Conservation (phyloP, 352 stramenopile species). For the Pythium guiyangense region DNA sequence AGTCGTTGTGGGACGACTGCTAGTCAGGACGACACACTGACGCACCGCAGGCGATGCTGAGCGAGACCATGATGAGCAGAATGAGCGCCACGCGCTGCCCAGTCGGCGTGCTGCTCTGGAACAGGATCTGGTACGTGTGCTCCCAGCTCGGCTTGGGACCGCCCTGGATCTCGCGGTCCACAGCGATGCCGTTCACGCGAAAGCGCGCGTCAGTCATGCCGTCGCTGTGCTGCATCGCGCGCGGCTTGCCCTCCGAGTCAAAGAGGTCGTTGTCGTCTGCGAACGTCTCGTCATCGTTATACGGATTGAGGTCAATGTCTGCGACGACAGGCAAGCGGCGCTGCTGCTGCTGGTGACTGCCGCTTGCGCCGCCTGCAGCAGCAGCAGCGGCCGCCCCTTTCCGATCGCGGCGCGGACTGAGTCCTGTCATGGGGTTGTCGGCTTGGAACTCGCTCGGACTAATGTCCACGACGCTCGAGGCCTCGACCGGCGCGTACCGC, state of each 20-base stretch:
- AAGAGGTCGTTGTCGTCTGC: conserved; percentile 21
- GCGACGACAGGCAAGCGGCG: conserved; percentile 8
- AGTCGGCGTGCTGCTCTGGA: conserved; percentile 63
- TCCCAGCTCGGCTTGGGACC: conserved; percentile 62
- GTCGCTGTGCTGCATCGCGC: conserved; percentile 19
- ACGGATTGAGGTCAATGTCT: conserved; percentile 19
- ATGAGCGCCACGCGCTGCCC: conserved; percentile 63
- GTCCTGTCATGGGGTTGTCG: conserved; percentile 19
- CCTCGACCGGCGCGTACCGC: conserved; percentile 37
- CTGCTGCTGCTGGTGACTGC: conserved; percentile 7
- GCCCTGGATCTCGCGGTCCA: conserved; percentile 68
- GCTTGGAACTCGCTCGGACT: conserved; percentile 29
- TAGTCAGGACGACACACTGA: conserved; percentile 3
- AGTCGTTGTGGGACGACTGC: no score
- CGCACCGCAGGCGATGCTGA: conserved; percentile 56
- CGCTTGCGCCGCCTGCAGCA: not conserved
- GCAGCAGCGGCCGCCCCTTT: conserved; percentile 9
- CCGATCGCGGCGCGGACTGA: conserved; percentile 29
- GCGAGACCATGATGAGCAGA: conserved; percentile 61
- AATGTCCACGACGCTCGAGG: conserved; percentile 37
- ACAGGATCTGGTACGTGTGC: conserved; percentile 67
- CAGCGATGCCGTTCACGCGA: conserved; percentile 71
- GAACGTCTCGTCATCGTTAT: conserved; percentile 16
- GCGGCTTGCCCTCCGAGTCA: conserved; percentile 32
- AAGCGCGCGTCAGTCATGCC: conserved; percentile 40